Base-by-base conservation (phyloP, 805 yeast species). In the Lipomyces yamanashiensis region DNA sequence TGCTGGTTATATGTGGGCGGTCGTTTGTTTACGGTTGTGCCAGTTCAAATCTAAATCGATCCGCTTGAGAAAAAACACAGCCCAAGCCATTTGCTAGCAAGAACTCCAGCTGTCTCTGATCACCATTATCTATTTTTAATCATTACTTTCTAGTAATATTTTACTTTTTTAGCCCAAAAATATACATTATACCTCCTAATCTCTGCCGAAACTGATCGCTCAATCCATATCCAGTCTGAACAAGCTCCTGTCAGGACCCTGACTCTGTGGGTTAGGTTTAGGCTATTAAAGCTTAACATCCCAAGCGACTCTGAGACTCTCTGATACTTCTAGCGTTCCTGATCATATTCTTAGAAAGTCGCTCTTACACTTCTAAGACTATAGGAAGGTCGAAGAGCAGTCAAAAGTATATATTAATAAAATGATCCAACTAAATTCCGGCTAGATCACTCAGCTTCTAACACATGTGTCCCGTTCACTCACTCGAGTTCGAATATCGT, bases 21-120 rank as follows among this genome's bases (percentile, higher is more conserved):
- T 28, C 36, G 55, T 52, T 17, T 52, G 55, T 52, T 52, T 52
- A 37, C 45, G 74, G 12, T 12, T 9, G 36, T 17, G 13, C 15
- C 40, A n/a, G 43, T 39, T n/a, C 13, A 39, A 13, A 39, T 39
- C n/a, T 6, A 39, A 39, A 39, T 39, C 43, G 7, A 7, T 4
- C 43, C 7, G 43, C 43, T 39, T 39, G 43, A 4, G n/a, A 39
- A 39, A 3, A n/a, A 6, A 3, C 43, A n/a, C n/a, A 3, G 7
- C 7, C n/a, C 13, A 12, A 39, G n/a, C 13, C 7, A n/a, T 13
- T 39, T 39, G n/a, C 4, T 3, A 3, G 43, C n/a, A 39, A 39
- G 6, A 39, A 12, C 3, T 6, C 2, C 3, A 13, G 13, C 43
- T 13, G 43, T 7, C 13, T 39, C 7, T 39, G 43, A 39, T 39